Base-by-base conservation (phyloP, 1,139 yeast genomes). In the Magnusiomyces paraingens region DNA sequence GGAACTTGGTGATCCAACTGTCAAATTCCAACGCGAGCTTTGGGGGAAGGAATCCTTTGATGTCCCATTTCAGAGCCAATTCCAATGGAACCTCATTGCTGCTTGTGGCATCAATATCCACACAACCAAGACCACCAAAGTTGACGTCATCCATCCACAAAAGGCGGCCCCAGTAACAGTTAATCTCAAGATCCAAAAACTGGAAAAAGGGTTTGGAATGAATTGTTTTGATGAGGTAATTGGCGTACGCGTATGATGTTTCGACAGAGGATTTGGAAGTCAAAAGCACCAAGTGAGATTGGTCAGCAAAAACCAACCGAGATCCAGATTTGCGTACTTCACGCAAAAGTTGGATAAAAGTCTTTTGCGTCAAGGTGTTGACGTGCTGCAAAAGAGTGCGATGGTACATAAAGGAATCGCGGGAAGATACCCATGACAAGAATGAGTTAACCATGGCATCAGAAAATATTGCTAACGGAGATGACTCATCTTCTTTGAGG, bases 81-180 rank as follows among this genome's bases (percentile, higher is more conserved):
- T 74, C 73, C 57, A 86, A 71, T 40, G 76, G 32, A 14, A 18
- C 47, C 18, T 71, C 70, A 6, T 83, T 88, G 11, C 75, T 78
- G 17, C 70, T 76, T n/a, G 50, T 52, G 32, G 54, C 61, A 10
- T 53, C 56, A 35, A 66, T 59, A 45, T 62, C 65, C 17, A 73
- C 70, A 66, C 95, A 86, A 26, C 83, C 82, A 55, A 90, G 76
- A 3, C 99, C 99, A 46, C 95, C 88, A 68, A 76, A 90, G 64
- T 94, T 94, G 62, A 79, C 82, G 62, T 85, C 84, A 67, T 94
- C 97, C 95, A 91, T 88, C 98, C 99, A 94, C 2, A 93, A 73
- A 58, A 94, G 73, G 17, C 86, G 66, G 67, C 93, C 97, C 99
- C 99, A 93, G 65, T 89, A 91, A 61, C 82, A 82, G 15, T 77